Evolutionary conservation across 2,329 filamentous ascomycete genomes (phyloP).

Genomic region (Fusarium oxysporum): DNA sequence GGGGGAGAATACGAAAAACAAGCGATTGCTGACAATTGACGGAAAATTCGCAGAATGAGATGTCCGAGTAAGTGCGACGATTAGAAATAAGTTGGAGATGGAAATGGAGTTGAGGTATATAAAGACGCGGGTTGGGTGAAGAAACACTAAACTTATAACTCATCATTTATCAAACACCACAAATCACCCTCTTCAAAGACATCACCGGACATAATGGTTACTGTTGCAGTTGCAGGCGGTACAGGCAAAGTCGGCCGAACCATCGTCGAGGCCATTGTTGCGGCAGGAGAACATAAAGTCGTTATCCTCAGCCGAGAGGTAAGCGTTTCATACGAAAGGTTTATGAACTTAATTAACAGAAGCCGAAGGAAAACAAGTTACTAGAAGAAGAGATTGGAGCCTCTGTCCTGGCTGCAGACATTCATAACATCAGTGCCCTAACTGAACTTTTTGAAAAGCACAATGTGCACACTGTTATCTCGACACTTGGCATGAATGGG

Average conservation of each 20-base stretch:
- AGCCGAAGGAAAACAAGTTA: not conserved
- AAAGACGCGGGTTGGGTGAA: not conserved
- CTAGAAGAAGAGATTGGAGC: not conserved
- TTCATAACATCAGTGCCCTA: not conserved
- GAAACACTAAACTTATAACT: rapidly evolving
- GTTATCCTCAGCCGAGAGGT: conserved; percentile 6
- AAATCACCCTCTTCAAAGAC: rapidly evolving
- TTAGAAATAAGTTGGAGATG: not conserved
- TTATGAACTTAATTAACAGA: rapidly evolving
- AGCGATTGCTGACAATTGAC: conserved; percentile 7
- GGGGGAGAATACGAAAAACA: not conserved
- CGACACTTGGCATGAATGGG: conserved; percentile 1
- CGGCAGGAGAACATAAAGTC: not conserved
- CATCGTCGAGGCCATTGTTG: conserved; percentile 1
- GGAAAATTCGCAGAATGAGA: not conserved
- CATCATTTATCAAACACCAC: not conserved
- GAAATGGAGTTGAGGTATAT: not conserved
- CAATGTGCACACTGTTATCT: conserved; percentile 4
- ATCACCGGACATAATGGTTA: not conserved
- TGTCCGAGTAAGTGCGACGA: not conserved
- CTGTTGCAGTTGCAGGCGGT: conserved; percentile 14
- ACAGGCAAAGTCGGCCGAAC: conserved; percentile 16
- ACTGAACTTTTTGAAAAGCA: conserved; percentile 13
- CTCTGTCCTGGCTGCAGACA: not conserved
- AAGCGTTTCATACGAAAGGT: rapidly evolving